Evolutionary conservation across 768 basidiomycete species (phyloP), one percentile per base, ranked within the genome.

Genomic region (Tricholoma terreum): DNA sequence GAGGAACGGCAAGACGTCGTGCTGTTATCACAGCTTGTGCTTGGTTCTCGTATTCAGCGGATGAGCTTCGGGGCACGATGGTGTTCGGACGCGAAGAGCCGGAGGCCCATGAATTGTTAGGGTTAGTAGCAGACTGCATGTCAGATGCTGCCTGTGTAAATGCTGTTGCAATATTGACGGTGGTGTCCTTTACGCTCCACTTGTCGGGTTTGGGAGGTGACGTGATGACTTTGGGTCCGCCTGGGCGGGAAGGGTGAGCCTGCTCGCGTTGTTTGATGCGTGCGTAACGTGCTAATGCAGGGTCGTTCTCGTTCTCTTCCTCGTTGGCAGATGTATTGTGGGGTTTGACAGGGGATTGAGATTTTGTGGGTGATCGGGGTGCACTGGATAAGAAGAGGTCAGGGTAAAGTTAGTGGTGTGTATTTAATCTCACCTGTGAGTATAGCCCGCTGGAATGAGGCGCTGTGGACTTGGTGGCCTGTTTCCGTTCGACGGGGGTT

Each of bases 131-230:
- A 46, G 73, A 67, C 40, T 61, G 63, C 76, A 82, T 81, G 57
- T 77, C 75, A 68, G 73, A 75, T 19, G 81, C 88, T 17, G 92
- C 92, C 69, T 87, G 84, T 62, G 78, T 75, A 66, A 94, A 89
- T 30, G 92, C 92, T 64, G 83, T 82, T 9, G 91, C 92, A 65
- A 92, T 87, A 71, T 91, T 89, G 51, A 94, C 92, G 17, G 90
- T 87, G 45, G 92, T 94, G 71, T 91, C 90, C 65, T 88, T 88
- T 58, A 90, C 83, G 57, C 69, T 68, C 87, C 87, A 89, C 78
- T 78, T 84, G 64, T 84, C 80, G 40, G 90, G 90, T 52, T 85
- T 77, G n/a, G 79, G 79, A 14, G 75, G 73, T 46, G 72, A 69
- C 64, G 68, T 79, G 66, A 70, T 80, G 67, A 74, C 75, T 73